A percentile compares a stretch with the other conserved stretches of the same genome.
Conservation (phyloP, 306 rosid genomes). For the Lathyrus sativus region DNA sequence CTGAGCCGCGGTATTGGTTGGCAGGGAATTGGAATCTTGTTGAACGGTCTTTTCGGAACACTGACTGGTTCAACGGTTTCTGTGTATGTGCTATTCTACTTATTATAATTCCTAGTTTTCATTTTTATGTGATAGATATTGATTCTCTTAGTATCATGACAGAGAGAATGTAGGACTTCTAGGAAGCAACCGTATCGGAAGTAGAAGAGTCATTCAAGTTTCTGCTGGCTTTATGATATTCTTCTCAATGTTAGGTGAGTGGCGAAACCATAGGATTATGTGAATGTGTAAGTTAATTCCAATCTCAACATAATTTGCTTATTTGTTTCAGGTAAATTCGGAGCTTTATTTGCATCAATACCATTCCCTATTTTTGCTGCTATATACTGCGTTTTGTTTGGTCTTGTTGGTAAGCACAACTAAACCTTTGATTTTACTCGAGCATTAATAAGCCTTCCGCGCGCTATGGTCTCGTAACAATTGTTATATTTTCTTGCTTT, state of each 20-base stretch:
- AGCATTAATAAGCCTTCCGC: background rate
- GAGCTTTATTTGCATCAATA: conserved; percentile 91
- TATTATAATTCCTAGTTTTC: conserved; percentile 6
- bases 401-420: conserved; percentile 74
- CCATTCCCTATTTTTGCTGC: conserved; percentile 95
- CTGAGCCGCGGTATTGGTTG: conserved; percentile 98
- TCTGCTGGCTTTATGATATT: conserved; percentile 97
- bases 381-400: conserved; percentile 85
- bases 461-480: conserved; percentile 28
- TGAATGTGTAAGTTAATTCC: conserved; percentile 17
- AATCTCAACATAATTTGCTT: conserved; percentile 10
- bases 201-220: conserved; percentile 93
- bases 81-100: conserved; percentile 52
- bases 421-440: background rate
- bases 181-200: conserved; percentile 92
- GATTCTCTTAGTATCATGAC: conserved; percentile 35
- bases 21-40: conserved; percentile 94
- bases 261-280: background rate
- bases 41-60: conserved; percentile 90
- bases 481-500: conserved; percentile 14
- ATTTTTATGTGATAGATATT: conserved; percentile 17
- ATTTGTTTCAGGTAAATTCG: conserved; percentile 78
- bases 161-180: conserved; percentile 97
- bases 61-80: conserved; percentile 85
- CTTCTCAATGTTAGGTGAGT: conserved; percentile 84